Base-by-base conservation (phyloP, 805 yeast species). In the Saccharomyces eubayanus region DNA sequence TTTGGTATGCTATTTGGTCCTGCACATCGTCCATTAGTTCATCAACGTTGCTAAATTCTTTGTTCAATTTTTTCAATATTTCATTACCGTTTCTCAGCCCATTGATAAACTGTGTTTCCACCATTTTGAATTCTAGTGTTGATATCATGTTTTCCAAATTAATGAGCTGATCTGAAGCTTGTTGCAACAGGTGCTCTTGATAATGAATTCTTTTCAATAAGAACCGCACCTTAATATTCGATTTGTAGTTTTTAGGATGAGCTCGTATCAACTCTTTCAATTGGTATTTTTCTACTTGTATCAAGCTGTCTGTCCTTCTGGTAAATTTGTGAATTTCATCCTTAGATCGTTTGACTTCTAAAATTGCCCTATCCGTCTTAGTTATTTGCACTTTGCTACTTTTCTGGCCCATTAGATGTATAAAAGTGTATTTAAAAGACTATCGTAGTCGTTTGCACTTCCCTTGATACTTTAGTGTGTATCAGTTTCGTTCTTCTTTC, bases 331-430 rank as follows among this genome's bases (percentile, higher is more conserved):
- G 80, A 24, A 94, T 76, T 58, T 84, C 85, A 70, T 94, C 99
- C 56, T 97, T 76, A 61, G 95, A 97, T 41, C 87, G 74, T 67
- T 94, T 94, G 60, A 94, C 76, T 64, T 91, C 94, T 58, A 89
- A 76, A 10, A 94, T 80, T 0, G 97, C 97, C 63, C 76, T 80
- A 65, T 94, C 99, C 61, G 90, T 91, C 40, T 84, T 77, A 6
- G 96, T 89, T 20, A 92, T 82, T 64, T 81, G 83, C 0, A 82
- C 80, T 51, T 79, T 77, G 21, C 80, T 74, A 16, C 65, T 52
- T 46, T 63, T 62, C 46, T 72, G 74, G 10, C 75, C 75, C 75
- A 72, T 72, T 28, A 31, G 24, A 36, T 36, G 8, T 36, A 27
- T 47, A 16, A 16, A 27, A 24, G 21, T 43, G 47, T 5, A 11